Evolutionary conservation across 1,284 basidiomycete genomes (phyloP).

Genomic region (Singerocomus inundabilis): DNA sequence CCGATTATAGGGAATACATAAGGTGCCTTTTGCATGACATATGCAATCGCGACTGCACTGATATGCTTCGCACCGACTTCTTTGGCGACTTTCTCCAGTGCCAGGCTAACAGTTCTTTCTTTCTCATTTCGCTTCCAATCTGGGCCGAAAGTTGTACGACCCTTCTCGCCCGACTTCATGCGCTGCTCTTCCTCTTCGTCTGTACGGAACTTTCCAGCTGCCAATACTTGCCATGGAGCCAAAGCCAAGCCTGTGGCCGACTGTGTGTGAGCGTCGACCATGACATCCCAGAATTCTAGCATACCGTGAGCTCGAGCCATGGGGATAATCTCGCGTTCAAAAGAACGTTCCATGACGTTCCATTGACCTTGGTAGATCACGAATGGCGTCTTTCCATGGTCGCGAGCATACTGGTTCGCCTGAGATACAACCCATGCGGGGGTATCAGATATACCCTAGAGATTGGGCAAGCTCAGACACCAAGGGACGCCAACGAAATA

Average conservation of each 20-base stretch:
- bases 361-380: slow-evolving; percentile 55
- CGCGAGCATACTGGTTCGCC: background rate
- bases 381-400: slow-evolving; percentile 45
- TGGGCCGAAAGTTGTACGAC: slow-evolving; percentile 4
- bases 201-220: slow-evolving; percentile 30
- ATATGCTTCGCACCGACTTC: slow-evolving; percentile 9
- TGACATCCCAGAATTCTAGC: too few species aligned
- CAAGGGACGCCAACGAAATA: background rate
- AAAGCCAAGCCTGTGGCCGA: slow-evolving; percentile 33
- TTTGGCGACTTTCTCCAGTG: slow-evolving; percentile 3
- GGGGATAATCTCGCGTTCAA: slow-evolving; percentile 54
- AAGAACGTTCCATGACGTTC: slow-evolving; percentile 45
- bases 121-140: slow-evolving; percentile 27
- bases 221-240: slow-evolving; percentile 39
- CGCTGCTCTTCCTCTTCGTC: slow-evolving; percentile 27
- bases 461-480: background rate
- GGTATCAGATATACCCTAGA: background rate
- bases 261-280: too few species aligned
- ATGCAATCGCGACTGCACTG: slow-evolving; percentile 42
- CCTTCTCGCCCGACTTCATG: slow-evolving; percentile 23
- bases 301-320: slow-evolving; percentile 35
- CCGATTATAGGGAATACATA: background rate
- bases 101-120: slow-evolving; percentile 15
- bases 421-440: background rate
- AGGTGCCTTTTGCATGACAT: slow-evolving; percentile 38